phyloP scores from a whole-genome alignment of 495 filamentous ascomycete genomes.

The Beverwykella pulmonaria region DNA sequence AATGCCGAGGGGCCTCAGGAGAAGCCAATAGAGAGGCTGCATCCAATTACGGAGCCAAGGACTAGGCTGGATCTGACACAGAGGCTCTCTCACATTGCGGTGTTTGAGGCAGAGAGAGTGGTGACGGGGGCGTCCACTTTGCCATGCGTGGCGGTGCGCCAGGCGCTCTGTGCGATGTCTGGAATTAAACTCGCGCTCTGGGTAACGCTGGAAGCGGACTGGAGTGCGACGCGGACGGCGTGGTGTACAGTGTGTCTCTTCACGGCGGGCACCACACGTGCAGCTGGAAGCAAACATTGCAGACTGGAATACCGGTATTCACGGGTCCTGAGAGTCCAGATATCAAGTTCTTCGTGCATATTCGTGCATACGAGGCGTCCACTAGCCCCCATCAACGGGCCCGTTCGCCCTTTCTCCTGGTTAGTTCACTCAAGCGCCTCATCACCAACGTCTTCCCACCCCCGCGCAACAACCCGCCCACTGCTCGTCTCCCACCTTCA shows the following conservation, averaged over 20 bases:
- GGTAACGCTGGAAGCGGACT: background rate
- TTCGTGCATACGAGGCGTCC: background rate
- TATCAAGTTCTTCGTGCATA: background rate
- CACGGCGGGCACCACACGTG: too few species aligned
- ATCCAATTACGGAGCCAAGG: background rate
- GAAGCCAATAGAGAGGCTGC: constrained; percentile 5
- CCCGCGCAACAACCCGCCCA: background rate
- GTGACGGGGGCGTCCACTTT: background rate
- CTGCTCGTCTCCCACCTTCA: background rate
- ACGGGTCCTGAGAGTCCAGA: background rate
- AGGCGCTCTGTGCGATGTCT: constrained; percentile 1
- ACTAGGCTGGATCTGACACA: constrained; percentile 17
- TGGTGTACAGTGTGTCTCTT: background rate
- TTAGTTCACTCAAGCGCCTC: too few species aligned
- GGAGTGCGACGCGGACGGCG: background rate
- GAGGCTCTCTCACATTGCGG: constrained; percentile 8
- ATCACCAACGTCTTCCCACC: background rate
- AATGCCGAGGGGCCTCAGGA: constrained; percentile 1
- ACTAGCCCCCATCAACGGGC: background rate
- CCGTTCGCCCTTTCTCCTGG: background rate
- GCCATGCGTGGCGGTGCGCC: constrained; percentile 4
- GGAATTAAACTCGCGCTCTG: background rate
- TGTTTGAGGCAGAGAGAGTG: constrained; percentile 26
- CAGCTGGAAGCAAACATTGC: background rate
- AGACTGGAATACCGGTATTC: background rate